These are phyloP conservation scores for Nyctanthes arbortristis DNA, from an alignment of 257 asterid species.

Conservation along the genomic window DNA sequence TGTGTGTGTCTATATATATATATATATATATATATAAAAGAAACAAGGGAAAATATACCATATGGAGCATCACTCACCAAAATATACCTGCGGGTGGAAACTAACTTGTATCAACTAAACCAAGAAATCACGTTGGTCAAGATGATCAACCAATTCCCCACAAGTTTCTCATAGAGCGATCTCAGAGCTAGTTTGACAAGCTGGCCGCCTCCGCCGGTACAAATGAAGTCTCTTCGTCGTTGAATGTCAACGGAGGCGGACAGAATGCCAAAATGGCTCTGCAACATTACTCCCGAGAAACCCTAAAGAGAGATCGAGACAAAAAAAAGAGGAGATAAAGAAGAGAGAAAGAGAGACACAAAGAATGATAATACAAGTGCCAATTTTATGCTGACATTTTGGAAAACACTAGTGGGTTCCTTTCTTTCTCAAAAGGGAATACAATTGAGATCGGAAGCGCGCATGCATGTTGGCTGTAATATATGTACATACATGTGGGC, in stretches of 20 bases:
- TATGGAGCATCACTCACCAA: background rate
- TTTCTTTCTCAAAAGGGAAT: slow-evolving; percentile 23
- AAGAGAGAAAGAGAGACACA: background rate
- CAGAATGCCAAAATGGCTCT: slow-evolving; percentile 72
- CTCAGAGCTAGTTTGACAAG: slow-evolving; percentile 51
- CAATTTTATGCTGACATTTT: slow-evolving; percentile 21
- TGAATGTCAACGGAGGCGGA: slow-evolving; percentile 47
- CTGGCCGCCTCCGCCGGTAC: slow-evolving; percentile 76
- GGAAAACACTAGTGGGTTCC: slow-evolving; percentile 18
- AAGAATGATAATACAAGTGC: background rate
- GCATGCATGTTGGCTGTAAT: slow-evolving; percentile 56
- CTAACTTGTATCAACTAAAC: no score
- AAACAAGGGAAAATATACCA: no score
- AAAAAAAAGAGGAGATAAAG: background rate
- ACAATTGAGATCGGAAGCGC: slow-evolving; percentile 25
- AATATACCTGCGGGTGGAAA: no score
- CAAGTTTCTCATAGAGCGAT: slow-evolving; percentile 40
- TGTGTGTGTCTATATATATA: no score
- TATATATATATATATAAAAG: no score
- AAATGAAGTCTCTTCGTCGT: no score
- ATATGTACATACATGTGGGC: background rate
- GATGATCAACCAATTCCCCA: background rate
- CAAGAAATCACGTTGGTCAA: background rate
- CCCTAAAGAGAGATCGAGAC: slow-evolving; percentile 22
- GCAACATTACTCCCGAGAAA: slow-evolving; percentile 46